phyloP scores from a whole-genome alignment of 345 rosid genomes.

The Firmiana major region DNA sequence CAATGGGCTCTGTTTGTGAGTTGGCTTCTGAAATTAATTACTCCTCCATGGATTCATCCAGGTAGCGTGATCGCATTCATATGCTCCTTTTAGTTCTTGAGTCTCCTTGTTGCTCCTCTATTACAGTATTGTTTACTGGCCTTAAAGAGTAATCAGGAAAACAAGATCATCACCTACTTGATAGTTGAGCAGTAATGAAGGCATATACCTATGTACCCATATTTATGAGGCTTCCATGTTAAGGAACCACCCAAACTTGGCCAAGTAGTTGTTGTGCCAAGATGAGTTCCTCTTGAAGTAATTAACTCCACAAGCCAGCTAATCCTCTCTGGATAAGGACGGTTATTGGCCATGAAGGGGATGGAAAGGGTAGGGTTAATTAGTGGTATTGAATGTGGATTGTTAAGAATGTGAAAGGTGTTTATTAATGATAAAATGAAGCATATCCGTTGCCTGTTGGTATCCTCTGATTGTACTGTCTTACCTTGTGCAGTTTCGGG shows the following conservation, averaged over 20 bases:
- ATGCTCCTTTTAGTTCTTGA: background rate
- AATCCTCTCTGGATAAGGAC: background rate
- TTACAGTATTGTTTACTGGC: background rate
- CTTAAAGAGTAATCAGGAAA: background rate
- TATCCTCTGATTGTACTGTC: conserved; percentile 23
- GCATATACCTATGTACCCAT: background rate
- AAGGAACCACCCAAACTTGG: background rate
- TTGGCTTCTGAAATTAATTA: background rate
- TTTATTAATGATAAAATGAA: background rate
- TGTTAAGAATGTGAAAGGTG: background rate
- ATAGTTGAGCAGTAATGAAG: background rate
- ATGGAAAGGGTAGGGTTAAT: conserved; percentile 1
- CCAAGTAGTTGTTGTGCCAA: background rate
- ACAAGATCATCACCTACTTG: background rate
- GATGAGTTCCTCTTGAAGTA: background rate
- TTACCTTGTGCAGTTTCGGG: conserved; percentile 62
- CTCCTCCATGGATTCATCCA: background rate
- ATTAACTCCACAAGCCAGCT: background rate
- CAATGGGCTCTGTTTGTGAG: background rate
- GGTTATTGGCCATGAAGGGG: conserved; percentile 1
- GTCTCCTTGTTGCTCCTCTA: background rate
- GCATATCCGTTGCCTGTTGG: background rate
- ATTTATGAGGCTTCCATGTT: background rate
- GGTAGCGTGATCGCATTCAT: background rate
- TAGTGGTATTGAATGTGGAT: background rate